A percentile compares a stretch with the other conserved stretches of the same genome.
phyloP scores from a whole-genome alignment of 2,329 filamentous ascomycete genomes.

The Beauveria pseudobassiana region DNA sequence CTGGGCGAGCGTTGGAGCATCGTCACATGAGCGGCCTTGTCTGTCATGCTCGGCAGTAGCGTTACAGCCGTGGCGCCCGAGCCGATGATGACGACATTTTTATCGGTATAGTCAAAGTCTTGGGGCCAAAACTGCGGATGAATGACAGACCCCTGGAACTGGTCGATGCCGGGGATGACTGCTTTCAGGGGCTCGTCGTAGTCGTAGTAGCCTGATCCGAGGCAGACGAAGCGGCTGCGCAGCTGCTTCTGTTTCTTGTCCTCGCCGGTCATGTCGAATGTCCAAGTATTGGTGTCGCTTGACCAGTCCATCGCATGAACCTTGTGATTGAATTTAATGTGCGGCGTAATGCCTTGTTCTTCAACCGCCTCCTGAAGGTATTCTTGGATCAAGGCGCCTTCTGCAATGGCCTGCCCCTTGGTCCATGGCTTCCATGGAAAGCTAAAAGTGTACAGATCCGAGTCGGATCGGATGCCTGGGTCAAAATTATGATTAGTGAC shows the following conservation, averaged over 20 bases:
- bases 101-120: conserved; percentile 55
- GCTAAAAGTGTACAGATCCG: conserved; percentile 53
- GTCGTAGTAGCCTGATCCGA: conserved; percentile 59
- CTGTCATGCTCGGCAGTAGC: conserved; percentile 52
- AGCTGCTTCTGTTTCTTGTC: conserved; percentile 19
- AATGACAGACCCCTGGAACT: conserved; percentile 37
- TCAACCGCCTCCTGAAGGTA: conserved; percentile 47
- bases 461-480: conserved; percentile 55
- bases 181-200: conserved; percentile 51
- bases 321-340: conserved; percentile 40
- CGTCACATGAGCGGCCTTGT: conserved; percentile 51
- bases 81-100: conserved; percentile 60
- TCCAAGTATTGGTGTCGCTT: conserved; percentile 14
- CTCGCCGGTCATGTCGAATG: neutral
- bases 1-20: conserved; percentile 63
- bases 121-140: conserved; percentile 72
- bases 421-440: conserved; percentile 68
- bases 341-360: conserved; percentile 47
- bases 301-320: conserved; percentile 32
- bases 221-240: conserved; percentile 44
- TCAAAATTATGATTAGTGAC: neutral
- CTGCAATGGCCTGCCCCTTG: conserved; percentile 38
- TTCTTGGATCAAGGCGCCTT: conserved; percentile 41
- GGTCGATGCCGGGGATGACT: conserved; percentile 34
- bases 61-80: conserved; percentile 62